A percentile compares a stretch with the other conserved stretches of the same genome.
Conservation (phyloP, 2,329 filamentous ascomycete species). For the Beauveria caledonica region DNA sequence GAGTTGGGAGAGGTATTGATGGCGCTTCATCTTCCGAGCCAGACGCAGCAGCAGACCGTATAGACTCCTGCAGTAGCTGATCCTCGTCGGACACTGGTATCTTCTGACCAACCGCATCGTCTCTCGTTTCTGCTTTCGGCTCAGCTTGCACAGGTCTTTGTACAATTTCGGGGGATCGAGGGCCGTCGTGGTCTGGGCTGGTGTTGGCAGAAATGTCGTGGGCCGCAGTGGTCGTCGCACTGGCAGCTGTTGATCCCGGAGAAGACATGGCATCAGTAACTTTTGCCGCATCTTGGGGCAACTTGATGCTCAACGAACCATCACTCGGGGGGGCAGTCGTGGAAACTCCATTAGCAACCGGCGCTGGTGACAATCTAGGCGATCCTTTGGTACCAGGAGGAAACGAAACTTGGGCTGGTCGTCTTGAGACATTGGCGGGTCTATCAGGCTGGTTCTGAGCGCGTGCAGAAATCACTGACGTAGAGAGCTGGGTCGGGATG, state of each 20-base stretch:
- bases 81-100: conserved; percentile 30
- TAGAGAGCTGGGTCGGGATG: neutral
- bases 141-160: conserved; percentile 29
- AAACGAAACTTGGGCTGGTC: conserved; percentile 24
- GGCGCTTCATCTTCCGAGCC: conserved; percentile 11
- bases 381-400: conserved; percentile 25
- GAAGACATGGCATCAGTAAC: conserved; percentile 42
- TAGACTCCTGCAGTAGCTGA: conserved; percentile 37
- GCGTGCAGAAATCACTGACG: neutral
- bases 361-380: conserved; percentile 11
- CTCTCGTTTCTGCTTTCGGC: conserved; percentile 26
- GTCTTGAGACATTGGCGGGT: conserved; percentile 5
- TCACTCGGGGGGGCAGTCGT: neutral
- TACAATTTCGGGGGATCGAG: conserved; percentile 39
- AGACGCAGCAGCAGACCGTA: conserved; percentile 21
- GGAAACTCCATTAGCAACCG: neutral
- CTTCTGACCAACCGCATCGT: conserved; percentile 25
- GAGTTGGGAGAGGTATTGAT: neutral
- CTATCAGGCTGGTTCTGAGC: neutral
- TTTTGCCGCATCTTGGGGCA: conserved; percentile 28
- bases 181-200: conserved; percentile 61
- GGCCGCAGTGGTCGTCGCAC: conserved; percentile 62
- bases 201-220: conserved; percentile 64
- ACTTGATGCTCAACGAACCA: conserved; percentile 23
- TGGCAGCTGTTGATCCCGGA: conserved; percentile 61